A percentile compares a stretch with the other conserved stretches of the same genome.
These are phyloP conservation scores for Geotrichum citri-aurantii DNA, from an alignment of 1,139 yeast species.

Conservation along the genomic window DNA sequence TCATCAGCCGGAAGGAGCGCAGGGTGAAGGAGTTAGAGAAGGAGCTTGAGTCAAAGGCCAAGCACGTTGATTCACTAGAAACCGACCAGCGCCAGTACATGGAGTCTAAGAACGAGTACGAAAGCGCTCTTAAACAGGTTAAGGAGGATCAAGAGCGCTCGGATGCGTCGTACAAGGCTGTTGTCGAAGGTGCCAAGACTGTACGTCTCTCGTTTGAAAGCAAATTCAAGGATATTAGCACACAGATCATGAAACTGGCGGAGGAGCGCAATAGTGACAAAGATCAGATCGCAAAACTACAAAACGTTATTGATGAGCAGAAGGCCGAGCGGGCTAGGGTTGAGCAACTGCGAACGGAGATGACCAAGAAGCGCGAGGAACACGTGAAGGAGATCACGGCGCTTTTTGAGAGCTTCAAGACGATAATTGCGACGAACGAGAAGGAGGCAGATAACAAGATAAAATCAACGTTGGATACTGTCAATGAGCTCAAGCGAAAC, in stretches of 20 bases:
- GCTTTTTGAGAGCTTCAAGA: constrained; percentile 5
- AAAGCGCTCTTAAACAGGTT: constrained; percentile 6
- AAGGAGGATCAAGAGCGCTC: constrained; percentile 23
- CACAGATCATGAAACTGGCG: constrained; percentile 8
- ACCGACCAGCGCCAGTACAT: constrained; percentile 14
- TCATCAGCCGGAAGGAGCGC: constrained; percentile 30
- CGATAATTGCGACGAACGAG: constrained; percentile 2
- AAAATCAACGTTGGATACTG: constrained; percentile 9
- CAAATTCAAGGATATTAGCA: constrained; percentile 7
- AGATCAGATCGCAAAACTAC: constrained; percentile 19
- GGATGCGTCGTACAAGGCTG: constrained; percentile 17
- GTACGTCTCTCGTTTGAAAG: constrained; percentile 3
- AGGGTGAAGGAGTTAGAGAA: constrained; percentile 26
- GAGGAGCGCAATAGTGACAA: constrained; percentile 22
- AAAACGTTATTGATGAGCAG: constrained; percentile 8
- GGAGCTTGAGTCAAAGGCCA: constrained; percentile 2
- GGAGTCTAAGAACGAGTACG: constrained; percentile 13
- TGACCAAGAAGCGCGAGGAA: constrained; percentile 21
- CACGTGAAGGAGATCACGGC: constrained; percentile 23
- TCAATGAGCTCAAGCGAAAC: constrained; percentile 1
- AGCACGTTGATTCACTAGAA: constrained; percentile 13
- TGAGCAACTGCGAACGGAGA: constrained; percentile 22
- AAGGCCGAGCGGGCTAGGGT: constrained; percentile 10
- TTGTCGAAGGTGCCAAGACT: constrained; percentile 6
- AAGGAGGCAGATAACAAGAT: constrained; percentile 5